These are phyloP conservation scores for Macadamia integrifolia DNA, from an alignment of 164 flowering plant genomes.

Conservation along the genomic window DNA sequence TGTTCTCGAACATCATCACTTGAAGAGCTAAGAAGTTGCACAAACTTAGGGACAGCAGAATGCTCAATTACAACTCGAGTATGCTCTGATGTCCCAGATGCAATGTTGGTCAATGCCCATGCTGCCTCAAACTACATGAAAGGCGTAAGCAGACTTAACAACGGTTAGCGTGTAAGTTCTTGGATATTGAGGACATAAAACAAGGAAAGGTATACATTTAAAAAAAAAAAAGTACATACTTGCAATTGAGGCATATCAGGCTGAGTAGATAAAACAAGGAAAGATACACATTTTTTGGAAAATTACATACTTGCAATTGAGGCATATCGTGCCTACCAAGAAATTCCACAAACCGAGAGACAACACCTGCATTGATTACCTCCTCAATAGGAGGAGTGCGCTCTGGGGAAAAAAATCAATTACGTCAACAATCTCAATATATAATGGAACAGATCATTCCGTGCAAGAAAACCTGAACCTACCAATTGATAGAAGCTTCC, in stretches of 20 bases:
- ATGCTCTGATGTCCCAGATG: constrained; percentile 18
- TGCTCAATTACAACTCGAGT: constrained; percentile 18
- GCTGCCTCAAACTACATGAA: constrained; percentile 61
- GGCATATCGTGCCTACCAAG: constrained; percentile 62
- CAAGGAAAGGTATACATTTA: not conserved
- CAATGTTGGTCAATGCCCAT: constrained; percentile 55
- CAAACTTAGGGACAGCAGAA: constrained; percentile 14
- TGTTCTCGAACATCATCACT: constrained; percentile 18
- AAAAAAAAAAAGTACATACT: constrained; percentile 25
- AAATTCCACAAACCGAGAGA: constrained; percentile 77
- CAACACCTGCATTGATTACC: constrained; percentile 73
- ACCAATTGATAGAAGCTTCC: constrained; percentile 82
- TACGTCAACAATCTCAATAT: constrained; percentile 4
- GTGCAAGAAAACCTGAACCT: constrained; percentile 8
- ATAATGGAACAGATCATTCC: not conserved
- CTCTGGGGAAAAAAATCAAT: constrained; percentile 30
- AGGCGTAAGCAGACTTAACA: not conserved
- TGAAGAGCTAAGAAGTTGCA: constrained; percentile 16
- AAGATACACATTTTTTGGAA: not conserved
- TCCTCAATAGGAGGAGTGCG: constrained; percentile 90
- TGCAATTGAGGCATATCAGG: constrained; percentile 69
- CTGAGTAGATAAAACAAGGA: not conserved
- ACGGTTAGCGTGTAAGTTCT: not conserved
- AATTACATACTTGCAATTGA: constrained; percentile 15
- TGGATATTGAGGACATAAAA: not conserved